Conservation (phyloP, 495 filamentous ascomycete genomes). For the Physcia stellaris region DNA sequence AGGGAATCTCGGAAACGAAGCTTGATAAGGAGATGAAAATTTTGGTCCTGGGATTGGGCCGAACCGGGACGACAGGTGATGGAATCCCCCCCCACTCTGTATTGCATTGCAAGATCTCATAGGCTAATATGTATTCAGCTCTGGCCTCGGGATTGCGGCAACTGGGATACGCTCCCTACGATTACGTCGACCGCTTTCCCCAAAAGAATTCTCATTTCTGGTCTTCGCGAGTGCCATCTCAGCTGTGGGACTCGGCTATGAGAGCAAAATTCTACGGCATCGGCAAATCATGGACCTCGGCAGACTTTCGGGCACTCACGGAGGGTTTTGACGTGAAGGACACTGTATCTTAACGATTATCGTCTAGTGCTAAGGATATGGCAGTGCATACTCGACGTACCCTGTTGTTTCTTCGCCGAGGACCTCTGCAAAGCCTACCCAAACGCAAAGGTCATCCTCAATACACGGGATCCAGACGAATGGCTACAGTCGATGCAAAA, state of each 20-base stretch:
- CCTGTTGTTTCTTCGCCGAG: slow-evolving; percentile 35
- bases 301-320: slow-evolving; percentile 14
- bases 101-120: neutral
- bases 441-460: slow-evolving; percentile 43
- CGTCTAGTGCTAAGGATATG: no score
- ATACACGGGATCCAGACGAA: slow-evolving; percentile 29
- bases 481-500: slow-evolving; percentile 21
- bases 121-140: neutral
- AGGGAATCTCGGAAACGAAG: no score
- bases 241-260: slow-evolving; percentile 12
- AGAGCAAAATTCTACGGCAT: slow-evolving; percentile 14
- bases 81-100: neutral
- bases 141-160: slow-evolving; percentile 6
- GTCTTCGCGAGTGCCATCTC: no score
- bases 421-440: slow-evolving; percentile 45
- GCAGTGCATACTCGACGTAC: slow-evolving; percentile 40
- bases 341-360: neutral
- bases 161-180: slow-evolving; percentile 16
- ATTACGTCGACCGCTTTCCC: slow-evolving; percentile 9
- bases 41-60: slow-evolving; percentile 5
- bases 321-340: slow-evolving; percentile 12
- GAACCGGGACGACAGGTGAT: slow-evolving; percentile 3
- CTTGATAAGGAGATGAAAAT: slow-evolving; percentile 5
- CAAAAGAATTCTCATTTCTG: slow-evolving; percentile 6
- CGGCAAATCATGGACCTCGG: slow-evolving; percentile 9